Conservation (phyloP, 2,329 filamentous ascomycete species). For the Sporothrix brunneoviolacea region DNA sequence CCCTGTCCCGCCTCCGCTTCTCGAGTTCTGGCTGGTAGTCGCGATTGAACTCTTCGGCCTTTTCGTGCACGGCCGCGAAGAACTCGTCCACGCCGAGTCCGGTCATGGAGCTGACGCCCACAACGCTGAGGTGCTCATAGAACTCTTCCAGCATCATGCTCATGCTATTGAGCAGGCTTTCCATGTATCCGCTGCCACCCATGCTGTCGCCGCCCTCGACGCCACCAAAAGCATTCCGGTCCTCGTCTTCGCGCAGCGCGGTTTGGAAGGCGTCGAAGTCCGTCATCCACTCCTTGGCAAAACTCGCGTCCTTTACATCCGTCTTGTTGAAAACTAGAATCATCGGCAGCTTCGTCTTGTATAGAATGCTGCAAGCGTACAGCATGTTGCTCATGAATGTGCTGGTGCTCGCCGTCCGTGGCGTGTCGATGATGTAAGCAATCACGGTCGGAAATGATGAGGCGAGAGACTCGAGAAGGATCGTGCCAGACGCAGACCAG, state of each 20-base stretch:
- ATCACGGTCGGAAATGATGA: slow-evolving; percentile 95
- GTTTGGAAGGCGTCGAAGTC: slow-evolving; percentile 95
- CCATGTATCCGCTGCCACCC: slow-evolving; percentile 89
- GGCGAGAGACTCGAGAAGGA: slow-evolving; percentile 85
- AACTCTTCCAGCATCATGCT: slow-evolving; percentile 96
- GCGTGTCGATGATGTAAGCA: slow-evolving; percentile 95
- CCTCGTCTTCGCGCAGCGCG: slow-evolving; percentile 74
- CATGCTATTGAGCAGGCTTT: slow-evolving; percentile 93
- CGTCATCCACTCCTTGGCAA: slow-evolving; percentile 98
- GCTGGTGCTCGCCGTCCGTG: slow-evolving; percentile 82
- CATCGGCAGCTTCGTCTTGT: slow-evolving; percentile 98
- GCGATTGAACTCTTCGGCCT: slow-evolving; percentile 77
- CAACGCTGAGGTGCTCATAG: slow-evolving; percentile 86
- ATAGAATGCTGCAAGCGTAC: slow-evolving; percentile 95
- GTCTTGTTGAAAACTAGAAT: slow-evolving; percentile 99
- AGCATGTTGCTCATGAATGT: slow-evolving; percentile 99
- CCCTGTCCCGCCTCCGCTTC: slow-evolving; percentile 65
- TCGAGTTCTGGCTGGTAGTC: slow-evolving; percentile 94
- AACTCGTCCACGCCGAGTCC: slow-evolving; percentile 90
- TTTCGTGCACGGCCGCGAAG: slow-evolving; percentile 80
- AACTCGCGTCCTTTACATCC: slow-evolving; percentile 82
- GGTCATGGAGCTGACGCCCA: slow-evolving; percentile 88
- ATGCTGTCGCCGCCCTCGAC: slow-evolving; percentile 56
- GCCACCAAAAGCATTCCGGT: slow-evolving; percentile 67
- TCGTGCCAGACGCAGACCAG: slow-evolving; percentile 92